Evolutionary conservation across 768 basidiomycete species (phyloP).

Genomic region (Lanmaoa pseudosensibilis): DNA sequence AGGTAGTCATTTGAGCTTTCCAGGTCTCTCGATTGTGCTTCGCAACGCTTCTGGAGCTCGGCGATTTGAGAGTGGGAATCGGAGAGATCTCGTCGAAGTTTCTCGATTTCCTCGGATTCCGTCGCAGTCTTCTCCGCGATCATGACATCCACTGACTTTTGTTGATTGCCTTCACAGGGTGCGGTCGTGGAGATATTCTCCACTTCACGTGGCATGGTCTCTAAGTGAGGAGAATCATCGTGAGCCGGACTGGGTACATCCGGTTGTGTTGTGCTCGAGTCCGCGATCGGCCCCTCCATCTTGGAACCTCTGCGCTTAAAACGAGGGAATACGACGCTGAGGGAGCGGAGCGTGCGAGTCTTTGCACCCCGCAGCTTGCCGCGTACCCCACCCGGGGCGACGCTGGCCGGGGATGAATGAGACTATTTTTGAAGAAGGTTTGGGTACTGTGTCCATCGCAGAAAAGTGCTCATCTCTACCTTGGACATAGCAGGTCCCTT

Average conservation of each 20-base stretch:
- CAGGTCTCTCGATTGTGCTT: conserved; percentile 13
- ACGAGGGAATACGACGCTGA: neutral
- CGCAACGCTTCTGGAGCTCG: conserved; percentile 8
- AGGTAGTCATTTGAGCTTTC: conserved; percentile 6
- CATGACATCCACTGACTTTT: neutral
- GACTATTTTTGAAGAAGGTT: neutral
- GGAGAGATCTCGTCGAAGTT: conserved; percentile 7
- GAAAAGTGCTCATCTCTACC: neutral
- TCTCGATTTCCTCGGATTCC: conserved; percentile 2
- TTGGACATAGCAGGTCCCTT: neutral
- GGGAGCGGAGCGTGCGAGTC: neutral
- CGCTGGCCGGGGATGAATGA: neutral
- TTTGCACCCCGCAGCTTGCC: neutral
- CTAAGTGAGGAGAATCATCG: neutral
- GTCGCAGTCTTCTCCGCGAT: neutral
- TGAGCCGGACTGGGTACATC: neutral
- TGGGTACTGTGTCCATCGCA: neutral
- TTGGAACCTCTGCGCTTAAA: too few relatives aligned
- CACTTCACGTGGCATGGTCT: neutral
- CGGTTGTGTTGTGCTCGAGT: neutral
- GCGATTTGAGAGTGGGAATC: neutral
- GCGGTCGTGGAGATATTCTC: too few relatives aligned
- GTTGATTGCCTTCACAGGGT: neutral
- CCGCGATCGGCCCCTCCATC: neutral
- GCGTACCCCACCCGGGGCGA: neutral